Evolutionary conservation across 2,329 filamentous ascomycete species (phyloP), one percentile per base, ranked within the genome.

Genomic region (Colletotrichum sidae): DNA sequence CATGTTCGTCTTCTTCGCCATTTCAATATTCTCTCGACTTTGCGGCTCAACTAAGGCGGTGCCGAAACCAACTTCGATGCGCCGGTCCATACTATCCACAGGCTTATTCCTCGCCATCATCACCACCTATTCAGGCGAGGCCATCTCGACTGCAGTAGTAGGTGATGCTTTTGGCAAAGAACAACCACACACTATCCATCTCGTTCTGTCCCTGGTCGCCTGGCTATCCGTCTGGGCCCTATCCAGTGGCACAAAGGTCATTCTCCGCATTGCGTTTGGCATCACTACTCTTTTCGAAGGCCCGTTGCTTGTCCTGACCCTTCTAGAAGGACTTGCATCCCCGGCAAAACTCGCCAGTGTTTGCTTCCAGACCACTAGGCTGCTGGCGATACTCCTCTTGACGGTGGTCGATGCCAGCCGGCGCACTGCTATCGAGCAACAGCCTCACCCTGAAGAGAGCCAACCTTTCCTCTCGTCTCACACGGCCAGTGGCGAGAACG

Each of bases 121-220:
- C 7, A 10, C 17, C 9, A 17, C 60, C 6, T 54, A 49, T n/a
- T 6, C 60, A 3, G 8, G 15, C 0, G 60, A 60, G 1, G 9
- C 37, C 1, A 38, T 54, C 11, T 2, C 17, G 2, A 9, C 25
- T 2, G 33, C 35, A 11, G 33, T 25, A 10, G 13, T 13, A 17
- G 10, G 34, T 3, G 9, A 17, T 8, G 44, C 55, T 4, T 50
- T 60, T 7, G 15, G n/a, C 17, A 50, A 10, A 4, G 15, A 54
- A 10, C 49, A 60, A 55, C 15, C 60, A 33, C 57, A 49, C 11
- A 10, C 42, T 12, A 13, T 53, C 9, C 57, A 65, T 47, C 45
- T 65, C 35, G 11, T 56, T 13, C 17, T 56, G 5, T 61, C 53
- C 13, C 12, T 61, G 62, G 60, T 10, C 42, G 4, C 15, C 37